Evolutionary conservation across 2,329 filamentous ascomycete species (phyloP).

Genomic region (Aspergillus udagawae): DNA sequence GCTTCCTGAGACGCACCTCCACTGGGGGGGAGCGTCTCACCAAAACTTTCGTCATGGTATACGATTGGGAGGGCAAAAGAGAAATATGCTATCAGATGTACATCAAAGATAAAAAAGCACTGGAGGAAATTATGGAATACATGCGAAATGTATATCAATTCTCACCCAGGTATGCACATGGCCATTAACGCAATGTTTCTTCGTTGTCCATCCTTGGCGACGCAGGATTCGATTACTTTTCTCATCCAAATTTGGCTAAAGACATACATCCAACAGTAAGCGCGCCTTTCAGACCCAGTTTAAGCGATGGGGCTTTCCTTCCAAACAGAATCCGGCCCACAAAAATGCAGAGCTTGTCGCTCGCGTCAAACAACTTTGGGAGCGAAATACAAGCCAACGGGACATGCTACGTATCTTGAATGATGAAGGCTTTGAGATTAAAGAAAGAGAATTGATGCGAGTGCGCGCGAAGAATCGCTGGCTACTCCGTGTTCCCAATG

Average conservation of each 20-base stretch:
- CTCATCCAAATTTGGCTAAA: constrained; percentile 1
- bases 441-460: constrained; percentile 65
- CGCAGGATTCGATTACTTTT: neutral
- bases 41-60: constrained; percentile 41
- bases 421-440: constrained; percentile 70
- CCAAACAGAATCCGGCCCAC: constrained; percentile 67
- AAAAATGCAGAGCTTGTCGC: constrained; percentile 64
- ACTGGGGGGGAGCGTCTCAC: constrained; percentile 20
- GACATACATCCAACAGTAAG: constrained; percentile 47
- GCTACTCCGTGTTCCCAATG: constrained; percentile 60
- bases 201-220: neutral
- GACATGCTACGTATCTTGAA: constrained; percentile 70
- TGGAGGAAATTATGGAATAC: constrained; percentile 71
- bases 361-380: constrained; percentile 73
- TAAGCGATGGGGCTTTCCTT: constrained; percentile 73
- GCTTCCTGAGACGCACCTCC: constrained; percentile 23
- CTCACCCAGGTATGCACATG: constrained; percentile 59
- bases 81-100: constrained; percentile 67
- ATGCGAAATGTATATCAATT: constrained; percentile 64
- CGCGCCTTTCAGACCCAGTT: constrained; percentile 73
- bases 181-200: constrained; percentile 1
- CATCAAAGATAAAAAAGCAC: constrained; percentile 67
- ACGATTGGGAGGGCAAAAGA: constrained; percentile 65
- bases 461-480: constrained; percentile 66
- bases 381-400: constrained; percentile 65